phyloP scores from a whole-genome alignment of 202 grass and related monocot genomes.

The Hordeum pubiflorum region DNA sequence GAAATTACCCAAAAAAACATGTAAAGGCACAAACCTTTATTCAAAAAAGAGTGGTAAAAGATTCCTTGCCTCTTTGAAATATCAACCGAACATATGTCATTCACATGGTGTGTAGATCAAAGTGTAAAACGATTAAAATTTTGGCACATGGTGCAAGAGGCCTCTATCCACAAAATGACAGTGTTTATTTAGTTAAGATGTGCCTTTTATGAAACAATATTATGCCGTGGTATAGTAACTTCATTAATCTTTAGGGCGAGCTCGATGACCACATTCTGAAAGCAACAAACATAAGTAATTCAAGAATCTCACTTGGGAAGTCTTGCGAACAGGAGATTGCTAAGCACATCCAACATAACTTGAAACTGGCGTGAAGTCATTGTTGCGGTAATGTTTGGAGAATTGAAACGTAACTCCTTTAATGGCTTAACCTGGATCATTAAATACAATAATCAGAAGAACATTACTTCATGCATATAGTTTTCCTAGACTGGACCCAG shows the following conservation, averaged over 20 bases:
- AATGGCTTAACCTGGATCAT: slow-evolving; percentile 76
- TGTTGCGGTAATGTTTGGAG: slow-evolving; percentile 84
- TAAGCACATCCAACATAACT: slow-evolving; percentile 94
- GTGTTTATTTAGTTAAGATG: slow-evolving; percentile 9
- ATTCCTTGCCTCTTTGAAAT: neutral
- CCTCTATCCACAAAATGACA: neutral
- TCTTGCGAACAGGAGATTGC: slow-evolving; percentile 82
- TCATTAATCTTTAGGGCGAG: neutral
- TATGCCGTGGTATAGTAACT: neutral
- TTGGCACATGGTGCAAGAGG: neutral
- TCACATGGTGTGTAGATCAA: neutral
- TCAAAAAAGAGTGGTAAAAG: neutral
- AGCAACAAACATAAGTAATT: slow-evolving; percentile 13
- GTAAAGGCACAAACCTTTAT: neutral
- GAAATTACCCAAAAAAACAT: neutral
- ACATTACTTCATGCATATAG: slow-evolving; percentile 17
- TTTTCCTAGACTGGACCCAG: slow-evolving; percentile 13
- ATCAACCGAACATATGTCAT: slow-evolving; percentile 7
- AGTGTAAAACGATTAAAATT: neutral
- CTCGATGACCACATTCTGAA: slow-evolving; percentile 1
- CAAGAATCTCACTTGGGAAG: slow-evolving; percentile 70
- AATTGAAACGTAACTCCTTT: slow-evolving; percentile 91
- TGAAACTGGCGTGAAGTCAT: slow-evolving; percentile 99
- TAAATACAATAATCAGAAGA: neutral
- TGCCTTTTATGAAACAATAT: neutral